Evolutionary conservation across 2,329 filamentous ascomycete species (phyloP).

Genomic region (Capronia americana): DNA sequence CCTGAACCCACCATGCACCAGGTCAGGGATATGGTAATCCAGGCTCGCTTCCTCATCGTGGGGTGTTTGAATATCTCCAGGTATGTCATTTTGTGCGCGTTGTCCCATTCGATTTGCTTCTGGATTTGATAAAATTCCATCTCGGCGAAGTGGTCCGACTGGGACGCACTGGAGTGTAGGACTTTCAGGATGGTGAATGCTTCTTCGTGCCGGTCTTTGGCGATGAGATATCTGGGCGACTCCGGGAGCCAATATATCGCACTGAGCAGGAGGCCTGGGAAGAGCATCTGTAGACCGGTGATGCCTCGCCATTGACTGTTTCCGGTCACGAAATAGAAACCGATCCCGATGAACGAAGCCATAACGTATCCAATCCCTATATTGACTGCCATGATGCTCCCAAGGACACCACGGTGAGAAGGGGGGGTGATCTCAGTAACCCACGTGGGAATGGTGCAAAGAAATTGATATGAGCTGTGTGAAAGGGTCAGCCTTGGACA

Average conservation of each 20-base stretch:
- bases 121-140: constrained; percentile 25
- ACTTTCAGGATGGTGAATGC: constrained; percentile 52
- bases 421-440: constrained; percentile 88
- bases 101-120: constrained; percentile 26
- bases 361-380: constrained; percentile 56
- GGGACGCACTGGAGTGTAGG: constrained; percentile 43
- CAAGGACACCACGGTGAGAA: constrained; percentile 4
- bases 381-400: constrained; percentile 48
- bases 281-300: background rate
- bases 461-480: constrained; percentile 6
- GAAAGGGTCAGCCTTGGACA: background rate
- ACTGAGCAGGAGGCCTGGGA: background rate
- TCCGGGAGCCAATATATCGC: constrained; percentile 13
- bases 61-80: constrained; percentile 16
- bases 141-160: constrained; percentile 20
- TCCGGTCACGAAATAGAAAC: constrained; percentile 20
- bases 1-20: constrained; percentile 14
- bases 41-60: constrained; percentile 17
- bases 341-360: constrained; percentile 48
- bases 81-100: constrained; percentile 11
- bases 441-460: constrained; percentile 13
- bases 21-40: constrained; percentile 14
- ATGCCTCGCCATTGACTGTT: constrained; percentile 6
- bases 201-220: constrained; percentile 53
- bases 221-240: constrained; percentile 40